Evolutionary conservation across 2,329 filamentous ascomycete genomes (phyloP).

Genomic region (Botryotinia globosa): DNA sequence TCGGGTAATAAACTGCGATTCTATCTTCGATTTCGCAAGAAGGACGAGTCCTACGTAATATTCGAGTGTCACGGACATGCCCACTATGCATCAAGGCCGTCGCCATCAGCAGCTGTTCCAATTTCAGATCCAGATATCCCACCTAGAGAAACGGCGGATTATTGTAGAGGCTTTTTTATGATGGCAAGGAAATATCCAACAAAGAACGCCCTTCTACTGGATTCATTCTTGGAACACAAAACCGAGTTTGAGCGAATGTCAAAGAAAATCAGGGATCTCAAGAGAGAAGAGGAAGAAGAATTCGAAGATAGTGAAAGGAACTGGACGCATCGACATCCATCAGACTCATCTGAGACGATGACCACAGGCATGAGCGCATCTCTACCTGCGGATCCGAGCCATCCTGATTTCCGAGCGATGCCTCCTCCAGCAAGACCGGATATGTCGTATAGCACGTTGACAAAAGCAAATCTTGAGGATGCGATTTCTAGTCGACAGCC

Average conservation of each 20-base stretch:
- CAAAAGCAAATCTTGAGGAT: conserved; percentile 76
- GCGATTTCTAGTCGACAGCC: conserved; percentile 61
- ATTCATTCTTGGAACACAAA: conserved; percentile 95
- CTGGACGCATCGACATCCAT: conserved; percentile 48
- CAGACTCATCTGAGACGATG: conserved; percentile 42
- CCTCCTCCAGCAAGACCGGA: conserved; percentile 63
- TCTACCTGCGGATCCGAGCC: conserved; percentile 36
- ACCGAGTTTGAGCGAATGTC: conserved; percentile 89
- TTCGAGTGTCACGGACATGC: conserved; percentile 93
- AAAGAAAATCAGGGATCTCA: conserved; percentile 80
- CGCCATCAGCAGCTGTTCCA: conserved; percentile 43
- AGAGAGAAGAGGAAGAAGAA: conserved; percentile 81
- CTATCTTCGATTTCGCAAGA: conserved; percentile 80
- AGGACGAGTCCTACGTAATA: conserved; percentile 70
- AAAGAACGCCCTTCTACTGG: conserved; percentile 78
- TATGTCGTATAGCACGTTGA: conserved; percentile 65
- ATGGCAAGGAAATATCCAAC: conserved; percentile 89
- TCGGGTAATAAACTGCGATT: conserved; percentile 76
- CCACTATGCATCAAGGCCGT: conserved; percentile 68
- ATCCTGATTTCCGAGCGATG: conserved; percentile 52
- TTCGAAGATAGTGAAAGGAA: conserved; percentile 61
- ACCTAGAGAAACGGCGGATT: conserved; percentile 55
- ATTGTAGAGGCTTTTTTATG: conserved; percentile 89
- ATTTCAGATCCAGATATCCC: not conserved
- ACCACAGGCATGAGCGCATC: conserved; percentile 34